Conservation (phyloP, 2,329 filamentous ascomycete genomes). For the Harringtonia lauricola region DNA sequence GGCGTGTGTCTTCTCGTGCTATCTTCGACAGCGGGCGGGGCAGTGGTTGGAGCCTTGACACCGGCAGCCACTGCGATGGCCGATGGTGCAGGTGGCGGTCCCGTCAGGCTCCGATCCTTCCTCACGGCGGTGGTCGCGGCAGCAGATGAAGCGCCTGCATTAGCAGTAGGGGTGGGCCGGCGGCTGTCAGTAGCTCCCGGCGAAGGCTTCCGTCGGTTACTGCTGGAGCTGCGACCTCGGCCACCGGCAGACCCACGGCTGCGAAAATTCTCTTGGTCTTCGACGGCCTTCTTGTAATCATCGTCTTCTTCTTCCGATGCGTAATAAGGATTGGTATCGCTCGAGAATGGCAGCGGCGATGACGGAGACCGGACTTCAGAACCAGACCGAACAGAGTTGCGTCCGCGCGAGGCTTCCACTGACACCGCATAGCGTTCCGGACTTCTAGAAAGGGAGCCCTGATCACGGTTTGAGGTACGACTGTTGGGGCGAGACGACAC, state of each 20-base stretch:
- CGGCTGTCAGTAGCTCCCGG: conserved; percentile 14
- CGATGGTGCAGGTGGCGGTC: conserved; percentile 14
- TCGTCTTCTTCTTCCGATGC: conserved; percentile 53
- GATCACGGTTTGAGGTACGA: conserved; percentile 37
- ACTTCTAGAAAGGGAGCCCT: conserved; percentile 29
- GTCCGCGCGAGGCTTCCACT: conserved; percentile 43
- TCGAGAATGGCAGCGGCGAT: conserved; percentile 68
- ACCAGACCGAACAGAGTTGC: conserved; percentile 48
- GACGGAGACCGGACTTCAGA: conserved; percentile 62
- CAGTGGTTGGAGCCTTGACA: conserved; percentile 14
- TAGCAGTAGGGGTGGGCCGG: no score
- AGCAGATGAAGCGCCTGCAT: neutral
- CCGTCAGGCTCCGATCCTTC: conserved; percentile 19
- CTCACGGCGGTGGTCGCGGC: conserved; percentile 3
- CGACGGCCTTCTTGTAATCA: conserved; percentile 41
- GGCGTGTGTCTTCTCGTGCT: conserved; percentile 27
- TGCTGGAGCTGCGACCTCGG: conserved; percentile 35
- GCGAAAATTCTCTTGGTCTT: conserved; percentile 44
- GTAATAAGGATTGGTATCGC: conserved; percentile 38
- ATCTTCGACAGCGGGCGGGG: conserved; percentile 16
- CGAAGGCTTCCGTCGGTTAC: conserved; percentile 17
- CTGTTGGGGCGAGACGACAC: conserved; percentile 22
- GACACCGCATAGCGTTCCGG: conserved; percentile 31
- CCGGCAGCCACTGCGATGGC: conserved; percentile 11
- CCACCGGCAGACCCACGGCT: conserved; percentile 28